phyloP scores from a whole-genome alignment of 768 basidiomycete genomes.

The Amyloporia xantha region DNA sequence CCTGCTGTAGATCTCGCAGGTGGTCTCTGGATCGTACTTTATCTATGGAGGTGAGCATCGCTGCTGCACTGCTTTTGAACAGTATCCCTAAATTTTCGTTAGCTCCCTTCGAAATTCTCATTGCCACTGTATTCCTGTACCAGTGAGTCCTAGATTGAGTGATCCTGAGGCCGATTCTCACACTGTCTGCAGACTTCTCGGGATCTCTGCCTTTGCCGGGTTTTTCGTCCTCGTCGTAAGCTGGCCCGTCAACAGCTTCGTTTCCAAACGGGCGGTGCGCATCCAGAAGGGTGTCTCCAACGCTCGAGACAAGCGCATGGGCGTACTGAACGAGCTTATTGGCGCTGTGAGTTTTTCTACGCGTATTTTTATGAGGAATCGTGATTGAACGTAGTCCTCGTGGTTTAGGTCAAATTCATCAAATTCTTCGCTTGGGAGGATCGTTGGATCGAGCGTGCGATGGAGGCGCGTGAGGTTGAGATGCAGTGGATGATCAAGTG shows the following conservation, averaged over 20 bases:
- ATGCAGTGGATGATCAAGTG: slow-evolving; percentile 74
- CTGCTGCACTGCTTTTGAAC: too few relatives aligned
- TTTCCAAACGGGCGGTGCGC: slow-evolving; percentile 52
- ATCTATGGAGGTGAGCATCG: slow-evolving; percentile 46
- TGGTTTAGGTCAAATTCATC: slow-evolving; percentile 53
- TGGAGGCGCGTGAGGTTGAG: slow-evolving; percentile 62
- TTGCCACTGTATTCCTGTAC: slow-evolving; percentile 71
- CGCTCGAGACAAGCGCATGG: slow-evolving; percentile 73
- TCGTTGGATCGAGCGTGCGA: slow-evolving; percentile 61
- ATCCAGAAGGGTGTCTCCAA: slow-evolving; percentile 54
- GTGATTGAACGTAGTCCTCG: too few relatives aligned
- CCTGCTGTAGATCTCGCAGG: slow-evolving; percentile 42
- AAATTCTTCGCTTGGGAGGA: slow-evolving; percentile 83
- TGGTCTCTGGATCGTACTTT: slow-evolving; percentile 51
- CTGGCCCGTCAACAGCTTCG: slow-evolving; percentile 65
- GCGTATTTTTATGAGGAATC: slow-evolving; percentile 31
- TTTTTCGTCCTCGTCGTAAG: slow-evolving; percentile 59
- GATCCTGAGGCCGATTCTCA: not conserved
- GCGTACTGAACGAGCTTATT: slow-evolving; percentile 71
- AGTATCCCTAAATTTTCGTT: too few relatives aligned
- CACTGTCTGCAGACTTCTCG: slow-evolving; percentile 28
- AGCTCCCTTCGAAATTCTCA: slow-evolving; percentile 71
- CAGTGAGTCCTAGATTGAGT: slow-evolving; percentile 36
- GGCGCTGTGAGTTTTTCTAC: slow-evolving; percentile 29
- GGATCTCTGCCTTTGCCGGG: slow-evolving; percentile 68